Conservation (phyloP, 2,329 filamentous ascomycete genomes). For the Zasmidium angulare region DNA sequence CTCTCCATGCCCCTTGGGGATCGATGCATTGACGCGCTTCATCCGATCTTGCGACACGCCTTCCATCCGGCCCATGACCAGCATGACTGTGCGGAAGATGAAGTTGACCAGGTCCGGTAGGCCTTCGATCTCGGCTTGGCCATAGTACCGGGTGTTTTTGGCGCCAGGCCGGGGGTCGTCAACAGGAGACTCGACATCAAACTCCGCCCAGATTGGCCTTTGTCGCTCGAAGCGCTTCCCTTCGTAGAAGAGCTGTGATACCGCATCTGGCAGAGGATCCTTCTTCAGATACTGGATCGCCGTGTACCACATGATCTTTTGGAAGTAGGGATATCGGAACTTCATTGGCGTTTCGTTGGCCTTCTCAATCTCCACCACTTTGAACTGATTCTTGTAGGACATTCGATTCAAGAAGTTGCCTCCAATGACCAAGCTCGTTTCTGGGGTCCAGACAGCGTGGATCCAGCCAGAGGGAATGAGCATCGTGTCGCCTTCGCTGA, state of each 20-base stretch:
- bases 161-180: constrained; percentile 50
- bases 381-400: constrained; percentile 67
- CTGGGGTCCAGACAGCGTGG: constrained; percentile 69
- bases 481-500: constrained; percentile 68
- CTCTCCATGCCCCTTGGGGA: constrained; percentile 62
- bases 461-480: constrained; percentile 72
- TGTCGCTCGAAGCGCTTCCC: constrained; percentile 58
- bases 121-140: constrained; percentile 62
- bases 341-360: constrained; percentile 64
- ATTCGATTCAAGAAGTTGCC: constrained; percentile 67
- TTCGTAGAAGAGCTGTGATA: constrained; percentile 55
- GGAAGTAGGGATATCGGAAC: constrained; percentile 68
- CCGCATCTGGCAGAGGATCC: constrained; percentile 60
- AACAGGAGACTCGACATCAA: constrained; percentile 52
- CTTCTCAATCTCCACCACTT: constrained; percentile 65
- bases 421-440: constrained; percentile 69
- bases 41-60: constrained; percentile 59
- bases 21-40: constrained; percentile 61
- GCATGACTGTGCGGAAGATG: constrained; percentile 63
- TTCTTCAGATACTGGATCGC: constrained; percentile 63
- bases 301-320: constrained; percentile 68
- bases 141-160: constrained; percentile 60
- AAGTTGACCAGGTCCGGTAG: constrained; percentile 60
- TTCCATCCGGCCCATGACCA: constrained; percentile 60
- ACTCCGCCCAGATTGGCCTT: constrained; percentile 59